These are phyloP conservation scores for Flaveria bidentis DNA, from an alignment of 129 eudicot genomes.

Conservation along the genomic window DNA sequence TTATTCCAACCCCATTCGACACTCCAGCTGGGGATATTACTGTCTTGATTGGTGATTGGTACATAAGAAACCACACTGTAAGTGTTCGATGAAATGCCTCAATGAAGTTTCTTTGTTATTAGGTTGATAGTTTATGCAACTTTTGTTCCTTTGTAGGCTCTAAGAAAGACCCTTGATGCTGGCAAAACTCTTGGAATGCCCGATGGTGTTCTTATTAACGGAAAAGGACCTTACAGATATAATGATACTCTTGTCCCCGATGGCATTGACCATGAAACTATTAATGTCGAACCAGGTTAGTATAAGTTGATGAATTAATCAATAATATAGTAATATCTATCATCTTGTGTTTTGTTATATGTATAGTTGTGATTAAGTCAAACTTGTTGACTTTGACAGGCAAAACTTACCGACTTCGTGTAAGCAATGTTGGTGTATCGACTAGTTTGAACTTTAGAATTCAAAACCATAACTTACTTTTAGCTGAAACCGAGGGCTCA, in stretches of 20 bases:
- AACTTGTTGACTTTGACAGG: conserved; percentile 53
- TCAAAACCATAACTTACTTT: conserved; percentile 79
- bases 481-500: conserved; percentile 87
- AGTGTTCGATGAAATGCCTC: conserved; percentile 39
- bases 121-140: background rate
- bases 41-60: conserved; percentile 92
- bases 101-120: background rate
- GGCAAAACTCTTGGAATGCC: conserved; percentile 91
- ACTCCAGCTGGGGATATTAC: conserved; percentile 80
- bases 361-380: background rate
- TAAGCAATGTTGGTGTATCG: conserved; percentile 85
- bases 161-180: conserved; percentile 69
- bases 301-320: background rate
- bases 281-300: conserved; percentile 87
- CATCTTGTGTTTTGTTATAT: background rate
- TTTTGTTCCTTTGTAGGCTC: conserved; percentile 43
- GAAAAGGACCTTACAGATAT: conserved; percentile 90
- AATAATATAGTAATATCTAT: no score
- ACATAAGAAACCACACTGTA: conserved; percentile 83
- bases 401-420: conserved; percentile 83
- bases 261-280: conserved; percentile 74
- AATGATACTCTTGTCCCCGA: conserved; percentile 83
- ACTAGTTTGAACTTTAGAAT: conserved; percentile 95
- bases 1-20: conserved; percentile 81
- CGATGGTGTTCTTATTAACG: conserved; percentile 89